Percentiles rank a stretch among this genome's conserved stretches.
Evolutionary conservation across 2,329 filamentous ascomycete species (phyloP).

Genomic region (Apiospora sp.): DNA sequence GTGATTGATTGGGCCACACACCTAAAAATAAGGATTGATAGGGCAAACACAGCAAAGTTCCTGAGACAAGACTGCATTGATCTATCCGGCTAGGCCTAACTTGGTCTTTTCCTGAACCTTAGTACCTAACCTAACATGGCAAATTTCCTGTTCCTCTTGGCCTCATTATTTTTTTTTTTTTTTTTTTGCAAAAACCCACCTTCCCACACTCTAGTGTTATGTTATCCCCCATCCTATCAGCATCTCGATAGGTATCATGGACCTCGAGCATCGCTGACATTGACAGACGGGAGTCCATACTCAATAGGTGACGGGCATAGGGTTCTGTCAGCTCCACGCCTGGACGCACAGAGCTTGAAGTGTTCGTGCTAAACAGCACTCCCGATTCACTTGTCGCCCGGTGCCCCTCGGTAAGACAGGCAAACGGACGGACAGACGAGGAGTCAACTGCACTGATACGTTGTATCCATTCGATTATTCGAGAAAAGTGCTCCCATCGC

Average conservation of each 20-base stretch:
- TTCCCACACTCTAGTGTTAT: background rate
- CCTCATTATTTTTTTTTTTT: background rate
- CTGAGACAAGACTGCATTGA: conserved; percentile 1
- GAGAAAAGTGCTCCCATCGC: background rate
- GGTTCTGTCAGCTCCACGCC: background rate
- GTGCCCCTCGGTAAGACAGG: background rate
- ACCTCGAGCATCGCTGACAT: background rate
- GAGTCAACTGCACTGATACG: background rate
- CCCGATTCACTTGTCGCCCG: background rate
- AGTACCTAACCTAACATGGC: background rate
- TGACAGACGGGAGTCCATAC: background rate
- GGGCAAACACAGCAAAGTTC: background rate
- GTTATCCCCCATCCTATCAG: background rate
- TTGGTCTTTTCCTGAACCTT: background rate
- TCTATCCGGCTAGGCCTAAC: conserved; percentile 5
- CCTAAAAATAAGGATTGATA: background rate
- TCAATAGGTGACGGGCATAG: background rate
- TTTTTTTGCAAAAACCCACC: background rate
- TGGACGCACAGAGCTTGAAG: background rate
- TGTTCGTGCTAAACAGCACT: background rate
- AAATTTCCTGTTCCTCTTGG: background rate
- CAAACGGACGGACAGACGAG: background rate
- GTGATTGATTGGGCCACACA: background rate
- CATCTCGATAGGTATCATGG: background rate
- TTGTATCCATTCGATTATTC: background rate